phyloP scores from a whole-genome alignment of 75 land plant species.

The Sequoiadendron giganteum region DNA sequence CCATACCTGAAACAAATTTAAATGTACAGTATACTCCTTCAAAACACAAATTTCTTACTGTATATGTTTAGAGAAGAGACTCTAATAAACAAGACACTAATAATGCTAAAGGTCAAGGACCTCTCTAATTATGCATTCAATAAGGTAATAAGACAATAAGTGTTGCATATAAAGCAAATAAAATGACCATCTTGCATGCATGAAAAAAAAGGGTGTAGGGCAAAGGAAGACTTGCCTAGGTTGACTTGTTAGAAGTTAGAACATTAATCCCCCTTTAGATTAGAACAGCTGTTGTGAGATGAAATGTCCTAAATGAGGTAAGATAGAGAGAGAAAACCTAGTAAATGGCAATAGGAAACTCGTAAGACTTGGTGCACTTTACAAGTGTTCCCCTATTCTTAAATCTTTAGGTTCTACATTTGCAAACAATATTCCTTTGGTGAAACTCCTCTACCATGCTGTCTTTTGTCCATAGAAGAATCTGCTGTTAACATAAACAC shows the following conservation, averaged over 20 bases:
- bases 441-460: not conserved
- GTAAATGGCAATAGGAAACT: not conserved
- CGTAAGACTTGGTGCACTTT: not conserved
- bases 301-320: not conserved
- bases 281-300: not conserved
- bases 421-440: not conserved
- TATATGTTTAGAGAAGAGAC: not conserved
- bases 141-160: too few species aligned
- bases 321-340: not conserved
- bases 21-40: not conserved
- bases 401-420: not conserved
- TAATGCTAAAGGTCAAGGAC: not conserved
- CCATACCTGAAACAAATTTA: not conserved
- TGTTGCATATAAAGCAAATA: not conserved
- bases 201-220: not conserved
- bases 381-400: not conserved
- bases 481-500: too few species aligned
- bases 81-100: not conserved
- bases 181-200: not conserved
- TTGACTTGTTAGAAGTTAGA: not conserved
- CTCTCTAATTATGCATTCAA: not conserved
- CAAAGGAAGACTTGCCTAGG: not conserved
- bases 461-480: not conserved
- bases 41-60: not conserved
- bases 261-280: not conserved